phyloP scores from a whole-genome alignment of 2,329 filamentous ascomycete genomes.

The Didymella pomorum region DNA sequence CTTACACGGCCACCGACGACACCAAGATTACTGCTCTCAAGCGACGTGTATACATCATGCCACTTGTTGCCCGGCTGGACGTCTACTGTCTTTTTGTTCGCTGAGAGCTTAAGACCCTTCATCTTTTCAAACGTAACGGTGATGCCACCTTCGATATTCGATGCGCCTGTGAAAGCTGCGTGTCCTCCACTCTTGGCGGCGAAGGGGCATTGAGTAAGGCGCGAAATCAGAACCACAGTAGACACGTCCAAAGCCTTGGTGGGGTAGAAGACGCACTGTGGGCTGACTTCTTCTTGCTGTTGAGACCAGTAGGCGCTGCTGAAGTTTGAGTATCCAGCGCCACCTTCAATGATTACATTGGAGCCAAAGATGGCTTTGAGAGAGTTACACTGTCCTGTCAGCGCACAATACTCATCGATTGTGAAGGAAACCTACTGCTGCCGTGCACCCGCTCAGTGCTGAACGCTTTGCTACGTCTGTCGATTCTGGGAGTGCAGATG shows the following conservation, averaged over 20 bases:
- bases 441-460: conserved; percentile 18
- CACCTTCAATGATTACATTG: conserved; percentile 23
- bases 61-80: conserved; percentile 47
- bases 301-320: conserved; percentile 23
- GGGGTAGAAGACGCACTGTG: conserved; percentile 38
- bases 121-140: conserved; percentile 52
- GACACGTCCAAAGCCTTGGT: conserved; percentile 24
- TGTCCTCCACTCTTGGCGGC: conserved; percentile 57
- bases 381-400: conserved; percentile 30
- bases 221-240: conserved; percentile 23
- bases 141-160: conserved; percentile 54
- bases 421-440: conserved; percentile 26
- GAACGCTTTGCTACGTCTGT: conserved; percentile 6
- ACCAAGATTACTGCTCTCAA: conserved; percentile 33
- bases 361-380: conserved; percentile 29
- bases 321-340: conserved; percentile 29
- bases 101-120: conserved; percentile 36
- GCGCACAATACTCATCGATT: too few species aligned
- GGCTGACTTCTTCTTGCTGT: conserved; percentile 26
- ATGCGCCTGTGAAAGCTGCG: conserved; percentile 47
- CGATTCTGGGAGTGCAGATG: conserved; percentile 23
- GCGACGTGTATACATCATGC: conserved; percentile 31
- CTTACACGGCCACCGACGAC: conserved; percentile 39
- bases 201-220: conserved; percentile 43
- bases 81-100: conserved; percentile 34